Conservation (phyloP, 768 basidiomycete genomes). For the Dentipellis sp. region DNA sequence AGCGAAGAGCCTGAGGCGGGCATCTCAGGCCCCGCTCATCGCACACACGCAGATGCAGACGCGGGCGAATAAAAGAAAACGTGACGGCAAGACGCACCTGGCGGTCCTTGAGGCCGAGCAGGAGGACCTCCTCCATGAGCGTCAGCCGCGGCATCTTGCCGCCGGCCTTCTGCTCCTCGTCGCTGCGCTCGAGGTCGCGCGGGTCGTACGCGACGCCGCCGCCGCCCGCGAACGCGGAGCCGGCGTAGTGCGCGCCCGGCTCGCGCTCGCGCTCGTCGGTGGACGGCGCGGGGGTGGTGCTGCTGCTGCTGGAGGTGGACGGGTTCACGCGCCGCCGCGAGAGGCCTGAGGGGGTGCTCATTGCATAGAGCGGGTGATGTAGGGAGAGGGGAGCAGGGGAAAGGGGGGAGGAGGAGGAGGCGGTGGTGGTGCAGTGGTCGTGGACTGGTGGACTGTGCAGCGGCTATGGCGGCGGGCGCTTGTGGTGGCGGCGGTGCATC, state of each 20-base stretch:
- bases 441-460: too few relatives aligned
- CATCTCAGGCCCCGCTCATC: too few relatives aligned
- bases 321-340: conserved; percentile 48
- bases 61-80: conserved; percentile 4
- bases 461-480: too few relatives aligned
- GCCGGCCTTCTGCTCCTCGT: conserved; percentile 52
- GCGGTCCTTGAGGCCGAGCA: conserved; percentile 94
- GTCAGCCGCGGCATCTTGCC: conserved; percentile 81
- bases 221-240: conserved; percentile 79
- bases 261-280: background rate
- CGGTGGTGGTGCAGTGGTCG: too few relatives aligned
- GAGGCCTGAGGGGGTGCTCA: conserved; percentile 26
- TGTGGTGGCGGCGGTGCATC: too few relatives aligned
- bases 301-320: conserved; percentile 22
- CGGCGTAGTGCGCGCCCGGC: conserved; percentile 38
- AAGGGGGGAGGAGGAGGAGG: too few relatives aligned
- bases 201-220: conserved; percentile 91
- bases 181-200: conserved; percentile 70
- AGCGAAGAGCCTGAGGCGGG: background rate
- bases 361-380: background rate
- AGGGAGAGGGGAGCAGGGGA: background rate
- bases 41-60: background rate
- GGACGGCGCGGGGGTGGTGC: background rate
- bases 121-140: conserved; percentile 92
- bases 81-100: conserved; percentile 46